These are phyloP conservation scores for Populus trichocarpa DNA, from an alignment of 441 rosid species.

Conservation along the genomic window DNA sequence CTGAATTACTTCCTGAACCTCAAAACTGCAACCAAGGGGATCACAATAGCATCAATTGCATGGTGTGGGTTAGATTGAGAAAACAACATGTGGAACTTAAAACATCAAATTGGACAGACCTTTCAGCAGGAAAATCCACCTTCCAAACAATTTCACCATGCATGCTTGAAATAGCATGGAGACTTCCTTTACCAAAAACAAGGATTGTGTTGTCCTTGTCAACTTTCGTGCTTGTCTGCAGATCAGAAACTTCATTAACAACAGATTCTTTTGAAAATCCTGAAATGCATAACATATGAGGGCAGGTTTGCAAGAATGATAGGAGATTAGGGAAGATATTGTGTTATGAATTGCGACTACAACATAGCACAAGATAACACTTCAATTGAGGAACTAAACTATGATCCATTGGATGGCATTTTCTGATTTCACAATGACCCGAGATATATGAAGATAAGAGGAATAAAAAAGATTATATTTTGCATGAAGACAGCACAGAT, in stretches of 20 bases:
- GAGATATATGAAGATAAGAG: neutral
- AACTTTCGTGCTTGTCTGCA: conserved; percentile 63
- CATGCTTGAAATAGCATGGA: conserved; percentile 80
- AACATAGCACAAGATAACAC: neutral
- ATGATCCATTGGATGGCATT: neutral
- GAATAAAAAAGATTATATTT: neutral
- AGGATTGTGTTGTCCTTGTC: conserved; percentile 64
- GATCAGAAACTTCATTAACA: conserved; percentile 15
- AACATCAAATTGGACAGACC: conserved; percentile 44
- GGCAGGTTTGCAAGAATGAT: neutral
- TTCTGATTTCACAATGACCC: neutral
- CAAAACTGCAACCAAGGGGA: conserved; percentile 54
- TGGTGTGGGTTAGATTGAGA: conserved; percentile 10
- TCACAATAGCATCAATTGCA: conserved; percentile 20
- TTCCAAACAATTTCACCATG: conserved; percentile 92
- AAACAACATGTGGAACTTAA: neutral
- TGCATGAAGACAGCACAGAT: neutral
- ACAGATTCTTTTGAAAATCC: neutral
- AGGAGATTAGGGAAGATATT: neutral
- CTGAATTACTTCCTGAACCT: conserved; percentile 70
- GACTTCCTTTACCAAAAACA: conserved; percentile 67
- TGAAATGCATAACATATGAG: neutral
- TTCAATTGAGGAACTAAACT: neutral
- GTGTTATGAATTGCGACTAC: neutral
- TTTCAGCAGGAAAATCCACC: conserved; percentile 70